Base-by-base conservation (phyloP, 805 yeast species). In the Danielozyma ontarioensis region DNA sequence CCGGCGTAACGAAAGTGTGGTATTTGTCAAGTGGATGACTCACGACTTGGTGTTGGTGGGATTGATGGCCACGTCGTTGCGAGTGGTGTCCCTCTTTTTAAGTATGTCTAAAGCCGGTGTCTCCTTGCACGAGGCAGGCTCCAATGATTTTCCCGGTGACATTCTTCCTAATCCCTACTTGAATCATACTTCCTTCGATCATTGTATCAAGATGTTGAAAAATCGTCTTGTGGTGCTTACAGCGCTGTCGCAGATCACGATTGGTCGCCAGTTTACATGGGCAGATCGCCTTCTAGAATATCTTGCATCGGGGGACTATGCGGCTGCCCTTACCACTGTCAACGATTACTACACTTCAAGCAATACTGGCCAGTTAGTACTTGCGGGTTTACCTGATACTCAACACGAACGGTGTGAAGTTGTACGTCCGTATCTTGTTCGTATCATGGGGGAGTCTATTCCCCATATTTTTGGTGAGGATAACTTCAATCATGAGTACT, bases 181-280 rank as follows among this genome's bases (percentile, higher is more conserved):
- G 28, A 13, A 26, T 36, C 13, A 28, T 27, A 16, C 33, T 33
- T 16, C 35, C 4, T 42, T 31, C 36, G 41, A 39, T 17, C 41
- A 43, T 22, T 41, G 51, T 13, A 40, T 55, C 22, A 47, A 48
- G 19, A 45, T 50, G 13, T 39, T 49, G 22, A 54, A 58, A 18
- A 50, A 52, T 26, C 42, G 52, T 18, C 37, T 55, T 11, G 39
- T 59, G 25, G 24, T 51, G 4, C 31, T 51, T 21, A 38, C 48
- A 12, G 40, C 25, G 6, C 31, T 27, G 70, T 24, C 72, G 2
- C 65, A 72, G 15, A 29, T 86, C 0, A 70, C 59, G 4, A 66
- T 79, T 2, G 95, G 89, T 0, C 63, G 76, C 16, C 55, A 77
- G 12, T 62, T 77, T 2, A 77, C 71, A 44, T 86, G 88, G 95